Evolutionary conservation across 192 early-diverging fungal species (phyloP).

Genomic region (Cladochytrium replicatum): DNA sequence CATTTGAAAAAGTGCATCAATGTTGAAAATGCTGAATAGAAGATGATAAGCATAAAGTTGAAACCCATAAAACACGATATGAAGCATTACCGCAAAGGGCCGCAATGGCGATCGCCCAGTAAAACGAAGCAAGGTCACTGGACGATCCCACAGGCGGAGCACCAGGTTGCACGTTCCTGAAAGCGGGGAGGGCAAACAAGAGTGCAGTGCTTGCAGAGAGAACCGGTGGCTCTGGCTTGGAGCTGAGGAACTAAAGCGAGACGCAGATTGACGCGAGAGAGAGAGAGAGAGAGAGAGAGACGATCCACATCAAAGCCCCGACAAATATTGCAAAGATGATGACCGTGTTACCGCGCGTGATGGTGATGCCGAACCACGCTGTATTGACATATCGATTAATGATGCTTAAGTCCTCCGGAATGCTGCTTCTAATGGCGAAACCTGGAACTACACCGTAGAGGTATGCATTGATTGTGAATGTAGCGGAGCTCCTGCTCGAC

Average conservation of each 20-base stretch:
- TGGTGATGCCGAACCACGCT: neutral
- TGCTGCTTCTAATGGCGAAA: too few relatives aligned
- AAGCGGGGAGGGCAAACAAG: slow-evolving; percentile 23
- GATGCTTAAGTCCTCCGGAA: too few relatives aligned
- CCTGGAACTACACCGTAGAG: too few relatives aligned
- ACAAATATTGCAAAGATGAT: slow-evolving; percentile 11
- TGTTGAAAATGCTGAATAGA: too few relatives aligned
- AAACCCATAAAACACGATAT: too few relatives aligned
- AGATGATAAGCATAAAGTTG: too few relatives aligned
- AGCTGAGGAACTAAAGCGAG: slow-evolving; percentile 7
- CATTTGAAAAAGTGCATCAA: too few relatives aligned
- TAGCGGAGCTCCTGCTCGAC: too few relatives aligned
- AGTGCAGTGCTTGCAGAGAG: slow-evolving; percentile 11
- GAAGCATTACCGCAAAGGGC: slow-evolving; percentile 2
- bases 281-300: slow-evolving; percentile 7
- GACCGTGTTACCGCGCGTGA: slow-evolving; percentile 7
- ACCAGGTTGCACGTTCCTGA: slow-evolving; percentile 25
- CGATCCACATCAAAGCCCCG: slow-evolving; percentile 15
- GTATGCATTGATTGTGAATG: too few relatives aligned
- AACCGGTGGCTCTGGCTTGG: slow-evolving; percentile 23
- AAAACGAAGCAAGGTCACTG: slow-evolving; percentile 22
- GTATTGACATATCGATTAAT: too few relatives aligned
- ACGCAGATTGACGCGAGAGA: slow-evolving; percentile 14
- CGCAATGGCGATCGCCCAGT: slow-evolving; percentile 17
- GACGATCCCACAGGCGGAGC: slow-evolving; percentile 20